phyloP scores from a whole-genome alignment of 495 filamentous ascomycete species.

The Aspergillus carlsbadensis region DNA sequence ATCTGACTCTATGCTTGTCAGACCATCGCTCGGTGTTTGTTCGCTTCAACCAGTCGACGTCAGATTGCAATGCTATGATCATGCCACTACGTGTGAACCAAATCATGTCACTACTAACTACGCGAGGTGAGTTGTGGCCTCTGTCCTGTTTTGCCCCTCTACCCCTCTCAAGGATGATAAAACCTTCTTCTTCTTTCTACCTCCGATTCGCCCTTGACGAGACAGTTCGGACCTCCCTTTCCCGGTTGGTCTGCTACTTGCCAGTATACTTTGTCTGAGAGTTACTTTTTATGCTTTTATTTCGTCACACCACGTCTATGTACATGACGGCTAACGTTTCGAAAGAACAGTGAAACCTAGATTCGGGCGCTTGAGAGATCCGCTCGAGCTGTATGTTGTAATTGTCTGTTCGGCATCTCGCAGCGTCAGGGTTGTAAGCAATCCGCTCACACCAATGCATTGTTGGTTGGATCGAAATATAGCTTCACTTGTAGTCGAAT shows the following conservation, averaged over 20 bases:
- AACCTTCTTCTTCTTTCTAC: constrained; percentile 80
- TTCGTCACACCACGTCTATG: neutral
- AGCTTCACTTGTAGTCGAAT: too few species aligned
- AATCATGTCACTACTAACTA: constrained; percentile 22
- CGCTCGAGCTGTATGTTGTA: too few species aligned
- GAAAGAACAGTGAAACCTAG: neutral
- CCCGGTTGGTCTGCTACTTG: constrained; percentile 87
- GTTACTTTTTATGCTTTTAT: constrained; percentile 15
- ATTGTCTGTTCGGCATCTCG: too few species aligned
- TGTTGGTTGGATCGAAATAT: too few species aligned
- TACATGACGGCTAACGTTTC: constrained; percentile 12
- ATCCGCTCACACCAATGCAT: too few species aligned
- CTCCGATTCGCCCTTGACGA: constrained; percentile 96
- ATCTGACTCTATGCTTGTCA: neutral
- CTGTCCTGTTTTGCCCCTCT: constrained; percentile 20
- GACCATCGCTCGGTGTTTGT: neutral
- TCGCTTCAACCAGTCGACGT: neutral
- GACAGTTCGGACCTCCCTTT: constrained; percentile 65
- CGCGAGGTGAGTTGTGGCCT: constrained; percentile 27
- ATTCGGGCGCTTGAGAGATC: too few species aligned
- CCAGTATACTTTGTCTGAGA: constrained; percentile 96
- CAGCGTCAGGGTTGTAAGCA: too few species aligned
- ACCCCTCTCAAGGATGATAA: constrained; percentile 76
- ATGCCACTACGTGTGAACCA: constrained; percentile 18
- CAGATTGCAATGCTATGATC: constrained; percentile 1